phyloP scores from a whole-genome alignment of 2,329 filamentous ascomycete genomes.

The Trichocomaceae sp. region DNA sequence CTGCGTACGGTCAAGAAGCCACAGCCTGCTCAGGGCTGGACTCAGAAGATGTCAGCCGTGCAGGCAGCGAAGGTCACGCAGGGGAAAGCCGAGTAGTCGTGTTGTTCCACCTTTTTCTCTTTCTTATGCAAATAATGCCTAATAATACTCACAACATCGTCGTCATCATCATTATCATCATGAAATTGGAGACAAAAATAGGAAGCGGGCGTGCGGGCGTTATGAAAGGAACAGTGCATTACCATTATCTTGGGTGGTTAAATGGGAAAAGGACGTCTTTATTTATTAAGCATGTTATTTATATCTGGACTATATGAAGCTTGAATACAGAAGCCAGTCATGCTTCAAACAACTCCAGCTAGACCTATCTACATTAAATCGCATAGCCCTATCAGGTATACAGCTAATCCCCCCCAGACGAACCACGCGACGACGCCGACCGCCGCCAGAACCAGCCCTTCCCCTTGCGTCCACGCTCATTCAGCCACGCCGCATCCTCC shows the following conservation, averaged over 20 bases:
- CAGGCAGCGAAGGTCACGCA: conserved; percentile 75
- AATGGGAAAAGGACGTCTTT: not conserved
- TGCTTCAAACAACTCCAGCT: no score
- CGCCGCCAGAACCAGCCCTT: conserved; percentile 17
- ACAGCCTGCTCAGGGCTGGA: conserved; percentile 81
- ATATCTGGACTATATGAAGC: not conserved
- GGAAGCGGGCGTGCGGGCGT: not conserved
- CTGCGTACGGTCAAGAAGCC: conserved; percentile 90
- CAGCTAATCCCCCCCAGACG: conserved; percentile 1
- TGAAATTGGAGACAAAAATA: not conserved
- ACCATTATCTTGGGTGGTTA: not conserved
- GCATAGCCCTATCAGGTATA: no score
- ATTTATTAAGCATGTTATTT: not conserved
- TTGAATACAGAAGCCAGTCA: not conserved
- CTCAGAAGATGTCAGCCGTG: conserved; percentile 93
- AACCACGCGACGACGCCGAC: not conserved
- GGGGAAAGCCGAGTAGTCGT: conserved; percentile 32
- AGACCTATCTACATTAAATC: no score
- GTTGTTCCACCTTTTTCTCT: not conserved
- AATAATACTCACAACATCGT: not conserved
- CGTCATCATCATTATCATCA: not conserved
- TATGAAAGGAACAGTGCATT: not conserved
- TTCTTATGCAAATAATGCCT: not conserved
- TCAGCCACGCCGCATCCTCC: conserved; percentile 22
- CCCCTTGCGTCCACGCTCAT: conserved; percentile 18